Evolutionary conservation across 1,139 yeast species (phyloP).

Genomic region (Suhomyces wounanorum): DNA sequence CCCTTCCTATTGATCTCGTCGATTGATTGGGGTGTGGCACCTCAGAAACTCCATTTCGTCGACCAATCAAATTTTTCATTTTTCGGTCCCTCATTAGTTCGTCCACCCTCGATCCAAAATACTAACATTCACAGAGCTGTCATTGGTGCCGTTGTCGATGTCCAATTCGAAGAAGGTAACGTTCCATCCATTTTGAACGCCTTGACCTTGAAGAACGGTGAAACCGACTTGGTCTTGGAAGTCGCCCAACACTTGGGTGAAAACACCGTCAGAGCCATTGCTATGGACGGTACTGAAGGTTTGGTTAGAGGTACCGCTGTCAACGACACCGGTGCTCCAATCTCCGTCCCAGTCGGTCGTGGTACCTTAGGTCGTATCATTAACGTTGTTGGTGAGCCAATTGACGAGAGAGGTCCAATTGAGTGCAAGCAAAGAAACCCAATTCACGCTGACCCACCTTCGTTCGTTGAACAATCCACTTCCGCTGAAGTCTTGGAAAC

Average conservation of each 20-base stretch:
- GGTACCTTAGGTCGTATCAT: constrained; percentile 98
- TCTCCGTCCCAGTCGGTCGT: constrained; percentile 98
- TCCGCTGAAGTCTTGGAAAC: constrained; percentile 98
- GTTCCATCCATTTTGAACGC: constrained; percentile 98
- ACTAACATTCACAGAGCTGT: constrained; percentile 65
- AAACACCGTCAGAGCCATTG: constrained; percentile 99
- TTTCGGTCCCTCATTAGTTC: constrained; percentile 4
- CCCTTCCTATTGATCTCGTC: background rate
- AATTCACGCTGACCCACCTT: constrained; percentile 97
- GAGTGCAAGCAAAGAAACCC: constrained; percentile 91
- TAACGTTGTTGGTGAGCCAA: constrained; percentile 99
- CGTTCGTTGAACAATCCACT: constrained; percentile 96
- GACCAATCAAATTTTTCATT: constrained; percentile 8
- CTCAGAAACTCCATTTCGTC: background rate
- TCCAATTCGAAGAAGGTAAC: constrained; percentile 96
- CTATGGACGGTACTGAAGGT: constrained; percentile 99
- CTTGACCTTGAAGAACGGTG: constrained; percentile 76
- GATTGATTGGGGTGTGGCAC: constrained; percentile 1
- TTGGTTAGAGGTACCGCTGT: constrained; percentile 96
- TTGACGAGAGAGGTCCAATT: constrained; percentile 99
- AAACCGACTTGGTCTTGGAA: constrained; percentile 82
- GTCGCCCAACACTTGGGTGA: constrained; percentile 99
- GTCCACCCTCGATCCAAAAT: background rate
- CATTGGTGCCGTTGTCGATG: constrained; percentile 99
- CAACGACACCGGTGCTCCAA: constrained; percentile 95